Evolutionary conservation across 768 basidiomycete genomes (phyloP), one percentile per base, ranked within the genome.

Genomic region (Neoboletus subvelutipes): DNA sequence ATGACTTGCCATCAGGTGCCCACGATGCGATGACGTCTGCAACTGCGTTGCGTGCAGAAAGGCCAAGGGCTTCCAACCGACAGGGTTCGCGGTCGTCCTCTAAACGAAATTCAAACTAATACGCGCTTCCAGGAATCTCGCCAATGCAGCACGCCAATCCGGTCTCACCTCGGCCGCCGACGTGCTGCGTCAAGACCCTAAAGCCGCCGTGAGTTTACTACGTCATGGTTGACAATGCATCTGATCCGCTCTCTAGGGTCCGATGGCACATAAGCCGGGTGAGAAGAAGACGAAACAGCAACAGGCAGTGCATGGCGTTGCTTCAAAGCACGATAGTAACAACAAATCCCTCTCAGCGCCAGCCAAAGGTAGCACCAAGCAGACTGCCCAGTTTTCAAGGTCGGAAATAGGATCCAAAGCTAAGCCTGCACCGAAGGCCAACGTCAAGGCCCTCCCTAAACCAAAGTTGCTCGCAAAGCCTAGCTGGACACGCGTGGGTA

Each of bases 41-140:
- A 88, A 84, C 67, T 92, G 90, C 59, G 75, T 78, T 41, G 69
- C 67, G 5, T 92, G 90, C 71, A 79, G 83, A 55, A 88, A 85
- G 69, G 74, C 79, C 17, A 77, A 83, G 66, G 87, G 87, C 22
- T 72, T 86, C 31, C 77, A 78, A 50, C 78, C 85, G 0, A 78
- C 78, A 29, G 85, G 85, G 87, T 87, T 61, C 20, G 81, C 68
- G 18, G 24, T 31, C 15, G 41, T 31, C 40, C 11, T 39, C 47
- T 42, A 40, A 42, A 45, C 33, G 34, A 51, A 9, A 51, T 47
- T 48, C 50, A 45, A 56, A 48, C 56, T 56, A 13, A 71, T 45
- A 42, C 28, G 5, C 24, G 3, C 46, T 45, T 56, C 39, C 58
- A 80, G 78, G 11, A 79, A 79, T 54, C 71, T 79, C 34, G 60